Base-by-base conservation (phyloP, 345 rosid genomes). In the Bruguiera gymnorhiza region DNA sequence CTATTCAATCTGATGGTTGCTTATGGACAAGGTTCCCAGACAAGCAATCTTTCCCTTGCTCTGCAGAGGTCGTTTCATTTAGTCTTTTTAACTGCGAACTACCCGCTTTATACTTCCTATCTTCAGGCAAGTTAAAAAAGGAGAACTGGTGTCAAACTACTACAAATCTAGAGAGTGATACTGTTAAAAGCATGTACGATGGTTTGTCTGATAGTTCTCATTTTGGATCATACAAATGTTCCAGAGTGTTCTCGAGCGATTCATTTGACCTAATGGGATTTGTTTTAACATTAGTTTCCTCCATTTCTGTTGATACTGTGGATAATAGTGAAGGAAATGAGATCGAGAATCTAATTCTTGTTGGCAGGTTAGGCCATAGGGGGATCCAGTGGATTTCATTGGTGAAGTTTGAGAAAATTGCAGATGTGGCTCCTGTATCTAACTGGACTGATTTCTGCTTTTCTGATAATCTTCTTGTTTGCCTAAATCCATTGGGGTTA, bases 321-420 rank as follows among this genome's bases (percentile, higher is more conserved):
- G 76, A 79, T 76, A 86, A 65, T 63, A 59, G 34, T 70, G 79
- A 78, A 73, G 78, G 63, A 68, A 82, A 61, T 58, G 69, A 71
- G 73, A 67, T 62, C 37, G 84, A 78, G 77, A 69, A 68, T 74
- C 24, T 88, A 73, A 43, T 94, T 66, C 75, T 88, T 74, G 85
- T 90, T 75, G 86, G 88, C 74, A 80, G 82, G 86, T 76, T 92
- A 75, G 73, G 78, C 70, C 68, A 71, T 74, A 73, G 72, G 83
- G 97, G 97, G 65, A 83, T 95, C 77, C 86, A 87, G 69, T 95
- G 96, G 97, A 85, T 85, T 75, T 95, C 96, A 67, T 74, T 74
- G 30, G 89, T 95, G 74, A 86, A 86, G 76, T 87, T 86, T 62
- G 77, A 68, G 62, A 86, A 85, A 72, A 60, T 63, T 78, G 64